Conservation (phyloP, 2,329 filamentous ascomycete species). For the Alternaria gansuensis region DNA sequence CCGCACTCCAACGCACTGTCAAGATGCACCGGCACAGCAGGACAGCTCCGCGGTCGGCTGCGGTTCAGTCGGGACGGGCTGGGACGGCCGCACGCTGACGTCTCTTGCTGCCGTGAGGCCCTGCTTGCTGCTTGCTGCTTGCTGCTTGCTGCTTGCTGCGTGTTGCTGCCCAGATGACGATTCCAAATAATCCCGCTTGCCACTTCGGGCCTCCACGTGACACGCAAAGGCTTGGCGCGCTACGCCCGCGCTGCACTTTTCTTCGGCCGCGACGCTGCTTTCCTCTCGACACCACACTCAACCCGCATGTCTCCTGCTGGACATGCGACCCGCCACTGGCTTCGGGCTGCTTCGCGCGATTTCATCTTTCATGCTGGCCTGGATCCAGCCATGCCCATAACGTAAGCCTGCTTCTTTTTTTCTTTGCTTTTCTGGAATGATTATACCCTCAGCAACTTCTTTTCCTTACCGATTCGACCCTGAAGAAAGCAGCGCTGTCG, state of each 20-base stretch:
- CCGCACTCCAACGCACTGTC: conserved; percentile 14
- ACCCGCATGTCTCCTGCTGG: conserved; percentile 3
- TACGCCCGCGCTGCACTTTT: conserved; percentile 34
- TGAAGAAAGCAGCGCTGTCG: conserved; percentile 79
- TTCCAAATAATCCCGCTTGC: conserved; percentile 22
- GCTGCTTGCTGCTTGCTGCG: not conserved
- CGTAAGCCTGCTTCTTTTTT: conserved; percentile 20
- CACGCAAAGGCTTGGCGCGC: conserved; percentile 23
- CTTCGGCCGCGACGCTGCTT: conserved; percentile 27
- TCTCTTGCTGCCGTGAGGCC: not conserved
- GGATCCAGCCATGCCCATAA: conserved; percentile 13
- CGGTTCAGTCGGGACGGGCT: not conserved
- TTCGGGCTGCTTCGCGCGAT: conserved; percentile 13
- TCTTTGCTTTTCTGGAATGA: conserved; percentile 62
- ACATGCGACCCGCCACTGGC: conserved; percentile 16
- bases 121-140: conserved; percentile 5
- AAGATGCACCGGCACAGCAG: conserved; percentile 6
- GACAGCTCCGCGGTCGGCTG: not conserved
- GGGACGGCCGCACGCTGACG: not conserved
- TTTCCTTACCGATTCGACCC: conserved; percentile 89
- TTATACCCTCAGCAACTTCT: conserved; percentile 82
- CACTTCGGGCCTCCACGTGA: conserved; percentile 20
- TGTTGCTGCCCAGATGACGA: conserved; percentile 19
- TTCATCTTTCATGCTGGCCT: not conserved
- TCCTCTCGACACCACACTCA: conserved; percentile 14